Evolutionary conservation across 345 rosid species (phyloP).

Genomic region (Eucalyptus pauciflora): DNA sequence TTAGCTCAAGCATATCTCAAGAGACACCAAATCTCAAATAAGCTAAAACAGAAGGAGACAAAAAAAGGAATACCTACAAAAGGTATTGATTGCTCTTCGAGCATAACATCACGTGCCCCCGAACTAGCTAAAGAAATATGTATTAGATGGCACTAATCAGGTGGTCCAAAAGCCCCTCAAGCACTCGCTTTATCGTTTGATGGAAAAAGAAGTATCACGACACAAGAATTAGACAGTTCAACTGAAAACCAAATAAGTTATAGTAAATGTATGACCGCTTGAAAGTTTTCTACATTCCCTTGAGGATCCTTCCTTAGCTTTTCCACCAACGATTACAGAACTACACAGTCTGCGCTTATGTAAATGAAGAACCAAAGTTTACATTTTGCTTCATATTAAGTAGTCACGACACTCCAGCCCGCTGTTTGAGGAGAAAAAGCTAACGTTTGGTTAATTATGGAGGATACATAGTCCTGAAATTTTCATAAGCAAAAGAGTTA

Average conservation of each 20-base stretch:
- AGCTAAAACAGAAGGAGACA: not conserved
- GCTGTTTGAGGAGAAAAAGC: not conserved
- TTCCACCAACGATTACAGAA: not conserved
- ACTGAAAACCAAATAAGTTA: not conserved
- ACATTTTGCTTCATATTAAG: not conserved
- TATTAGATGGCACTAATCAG: not conserved
- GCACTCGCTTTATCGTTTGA: not conserved
- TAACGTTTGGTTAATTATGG: not conserved
- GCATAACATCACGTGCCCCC: not conserved
- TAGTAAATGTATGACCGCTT: not conserved
- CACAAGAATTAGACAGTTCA: not conserved
- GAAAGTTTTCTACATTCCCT: not conserved
- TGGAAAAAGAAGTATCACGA: not conserved
- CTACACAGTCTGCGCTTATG: not conserved
- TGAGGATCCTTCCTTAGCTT: not conserved
- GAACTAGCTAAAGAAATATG: not conserved
- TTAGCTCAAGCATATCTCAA: not conserved
- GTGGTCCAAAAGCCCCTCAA: not conserved
- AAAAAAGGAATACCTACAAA: not conserved
- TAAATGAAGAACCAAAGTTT: not conserved
- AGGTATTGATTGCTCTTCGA: not conserved
- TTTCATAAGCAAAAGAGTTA: not conserved
- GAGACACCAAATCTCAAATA: not conserved
- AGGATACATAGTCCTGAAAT: not conserved
- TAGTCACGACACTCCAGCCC: not conserved